These are phyloP conservation scores for Xylaria telfairii DNA, from an alignment of 495 filamentous ascomycete species.

Conservation along the genomic window DNA sequence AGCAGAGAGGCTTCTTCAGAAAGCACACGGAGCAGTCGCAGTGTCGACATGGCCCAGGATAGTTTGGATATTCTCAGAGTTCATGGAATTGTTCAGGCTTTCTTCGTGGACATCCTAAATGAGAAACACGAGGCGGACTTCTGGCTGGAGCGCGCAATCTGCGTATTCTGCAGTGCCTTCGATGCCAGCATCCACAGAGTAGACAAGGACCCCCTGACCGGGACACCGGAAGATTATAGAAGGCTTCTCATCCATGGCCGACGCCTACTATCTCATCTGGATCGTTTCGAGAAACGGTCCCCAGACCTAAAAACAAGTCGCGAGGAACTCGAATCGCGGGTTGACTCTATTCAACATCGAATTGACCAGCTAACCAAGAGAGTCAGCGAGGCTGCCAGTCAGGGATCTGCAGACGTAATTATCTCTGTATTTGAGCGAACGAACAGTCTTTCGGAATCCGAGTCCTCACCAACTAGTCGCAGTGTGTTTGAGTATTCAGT, in stretches of 20 bases:
- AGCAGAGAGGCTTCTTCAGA: conserved; percentile 49
- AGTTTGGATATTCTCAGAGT: conserved; percentile 76
- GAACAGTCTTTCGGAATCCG: conserved; percentile 66
- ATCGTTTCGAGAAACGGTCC: conserved; percentile 49
- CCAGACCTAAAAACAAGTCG: conserved; percentile 47
- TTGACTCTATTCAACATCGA: conserved; percentile 61
- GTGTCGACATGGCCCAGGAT: conserved; percentile 44
- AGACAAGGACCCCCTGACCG: conserved; percentile 57
- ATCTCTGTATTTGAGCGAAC: conserved; percentile 76
- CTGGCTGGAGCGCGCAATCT: conserved; percentile 67
- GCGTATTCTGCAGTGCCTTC: conserved; percentile 68
- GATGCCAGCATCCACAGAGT: conserved; percentile 66
- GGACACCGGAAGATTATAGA: conserved; percentile 74
- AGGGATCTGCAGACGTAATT: conserved; percentile 53
- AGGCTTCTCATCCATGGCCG: conserved; percentile 73
- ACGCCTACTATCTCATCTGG: conserved; percentile 57
- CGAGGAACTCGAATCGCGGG: conserved; percentile 52
- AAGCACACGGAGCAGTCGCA: conserved; percentile 51
- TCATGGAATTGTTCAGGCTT: conserved; percentile 80
- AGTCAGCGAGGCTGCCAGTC: conserved; percentile 49
- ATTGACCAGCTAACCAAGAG: conserved; percentile 62
- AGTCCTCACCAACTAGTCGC: conserved; percentile 42
- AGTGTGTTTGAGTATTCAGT: conserved; percentile 40
- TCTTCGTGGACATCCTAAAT: conserved; percentile 72
- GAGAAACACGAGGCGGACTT: conserved; percentile 62